Evolutionary conservation across 2,329 filamentous ascomycete genomes (phyloP).

Genomic region (Pestalotiopsis sp.): DNA sequence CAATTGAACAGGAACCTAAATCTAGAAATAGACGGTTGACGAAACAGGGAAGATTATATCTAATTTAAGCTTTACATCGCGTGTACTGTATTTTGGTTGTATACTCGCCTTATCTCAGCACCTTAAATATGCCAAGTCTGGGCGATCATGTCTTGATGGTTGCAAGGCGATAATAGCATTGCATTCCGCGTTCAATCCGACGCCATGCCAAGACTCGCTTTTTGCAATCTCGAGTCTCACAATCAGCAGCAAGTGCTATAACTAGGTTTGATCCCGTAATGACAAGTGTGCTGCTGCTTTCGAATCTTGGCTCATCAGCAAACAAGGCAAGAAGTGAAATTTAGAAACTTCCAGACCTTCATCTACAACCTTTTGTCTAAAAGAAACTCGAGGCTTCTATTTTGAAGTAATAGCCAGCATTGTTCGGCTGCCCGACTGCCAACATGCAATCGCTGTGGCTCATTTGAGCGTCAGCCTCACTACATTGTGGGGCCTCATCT

Average conservation of each 20-base stretch:
- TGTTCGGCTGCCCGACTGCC: not conserved
- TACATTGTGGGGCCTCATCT: not conserved
- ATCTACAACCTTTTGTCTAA: not conserved
- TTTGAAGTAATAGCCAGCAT: too few species aligned
- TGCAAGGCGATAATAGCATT: not conserved
- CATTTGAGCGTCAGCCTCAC: not conserved
- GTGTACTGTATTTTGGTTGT: not conserved
- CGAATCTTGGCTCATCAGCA: not conserved
- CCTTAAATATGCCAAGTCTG: not conserved
- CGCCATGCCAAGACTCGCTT: not conserved
- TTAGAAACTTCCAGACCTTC: not conserved
- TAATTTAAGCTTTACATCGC: not conserved
- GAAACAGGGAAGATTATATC: not conserved
- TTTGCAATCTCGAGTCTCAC: not conserved
- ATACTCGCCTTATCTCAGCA: not conserved
- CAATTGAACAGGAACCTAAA: not conserved
- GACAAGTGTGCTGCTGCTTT: not conserved
- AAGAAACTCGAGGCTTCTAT: too few species aligned
- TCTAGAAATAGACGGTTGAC: not conserved
- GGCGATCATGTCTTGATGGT: not conserved
- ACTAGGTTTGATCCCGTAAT: not conserved
- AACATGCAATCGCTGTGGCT: not conserved
- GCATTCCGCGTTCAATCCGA: not conserved
- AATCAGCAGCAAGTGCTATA: not conserved
- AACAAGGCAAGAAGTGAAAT: not conserved